Conservation (phyloP, 257 asterid species). For the Plantago elongata region DNA sequence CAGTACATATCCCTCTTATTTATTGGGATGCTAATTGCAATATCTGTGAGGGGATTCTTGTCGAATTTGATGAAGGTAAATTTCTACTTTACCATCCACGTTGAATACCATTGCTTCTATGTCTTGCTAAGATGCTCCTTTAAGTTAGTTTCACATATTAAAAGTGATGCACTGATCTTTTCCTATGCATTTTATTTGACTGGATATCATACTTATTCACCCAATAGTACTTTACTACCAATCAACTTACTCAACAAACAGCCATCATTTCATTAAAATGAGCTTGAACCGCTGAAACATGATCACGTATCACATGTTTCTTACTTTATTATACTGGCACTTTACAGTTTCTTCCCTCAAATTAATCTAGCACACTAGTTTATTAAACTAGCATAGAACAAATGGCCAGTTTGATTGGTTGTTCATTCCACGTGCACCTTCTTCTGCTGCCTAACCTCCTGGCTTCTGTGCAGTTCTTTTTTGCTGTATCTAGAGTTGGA, state of each 20-base stretch:
- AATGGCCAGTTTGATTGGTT: conserved; percentile 1
- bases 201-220: too few species aligned
- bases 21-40: conserved; percentile 86
- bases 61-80: conserved; percentile 86
- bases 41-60: conserved; percentile 90
- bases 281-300: too few species aligned
- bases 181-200: too few species aligned
- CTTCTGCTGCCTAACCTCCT: conserved; percentile 19
- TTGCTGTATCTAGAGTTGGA: conserved; percentile 97
- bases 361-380: too few species aligned
- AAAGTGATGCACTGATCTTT: too few species aligned
- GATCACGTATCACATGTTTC: too few species aligned
- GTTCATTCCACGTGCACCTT: conserved; percentile 7
- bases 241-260: too few species aligned
- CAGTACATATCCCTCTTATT: conserved; percentile 91
- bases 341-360: too few species aligned
- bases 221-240: too few species aligned
- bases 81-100: background rate
- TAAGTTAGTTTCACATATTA: background rate
- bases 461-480: conserved; percentile 74
- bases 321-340: too few species aligned
- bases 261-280: too few species aligned
- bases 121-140: background rate
- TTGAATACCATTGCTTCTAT: conserved; percentile 1
- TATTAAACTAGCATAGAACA: conserved; percentile 12